Percentiles rank a stretch among this genome's conserved stretches.
Evolutionary conservation across 495 filamentous ascomycete genomes (phyloP).

Genomic region (Tetracladium setigerum): DNA sequence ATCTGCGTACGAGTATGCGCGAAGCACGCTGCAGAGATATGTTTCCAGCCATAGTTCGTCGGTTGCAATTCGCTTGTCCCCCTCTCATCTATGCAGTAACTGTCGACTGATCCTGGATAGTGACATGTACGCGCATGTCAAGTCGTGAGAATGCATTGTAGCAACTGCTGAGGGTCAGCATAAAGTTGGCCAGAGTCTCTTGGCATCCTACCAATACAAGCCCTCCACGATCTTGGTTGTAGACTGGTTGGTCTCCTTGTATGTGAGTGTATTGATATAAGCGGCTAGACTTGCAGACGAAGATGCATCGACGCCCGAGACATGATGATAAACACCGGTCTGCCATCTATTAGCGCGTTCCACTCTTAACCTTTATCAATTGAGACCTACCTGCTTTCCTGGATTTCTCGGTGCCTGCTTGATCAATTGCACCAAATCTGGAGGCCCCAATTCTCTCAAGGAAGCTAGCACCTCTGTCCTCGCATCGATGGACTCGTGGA

Average conservation of each 20-base stretch:
- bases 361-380: background rate
- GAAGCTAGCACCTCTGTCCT: constrained; percentile 78
- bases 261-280: constrained; percentile 96
- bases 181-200: background rate
- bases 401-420: constrained; percentile 68
- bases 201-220: constrained; percentile 69
- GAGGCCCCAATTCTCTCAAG: constrained; percentile 87
- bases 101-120: constrained; percentile 89
- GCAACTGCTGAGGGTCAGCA: constrained; percentile 49
- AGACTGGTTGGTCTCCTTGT: constrained; percentile 68
- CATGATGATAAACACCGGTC: constrained; percentile 95
- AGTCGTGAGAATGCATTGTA: constrained; percentile 99
- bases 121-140: constrained; percentile 97
- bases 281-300: constrained; percentile 94
- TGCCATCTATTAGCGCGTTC: constrained; percentile 26
- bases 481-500: constrained; percentile 81
- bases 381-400: constrained; percentile 51
- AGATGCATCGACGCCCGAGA: constrained; percentile 93
- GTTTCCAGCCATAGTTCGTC: constrained; percentile 96
- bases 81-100: constrained; percentile 92
- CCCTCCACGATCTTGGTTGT: constrained; percentile 87
- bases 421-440: constrained; percentile 89
- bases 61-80: constrained; percentile 84
- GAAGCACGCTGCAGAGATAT: constrained; percentile 85
- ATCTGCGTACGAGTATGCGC: constrained; percentile 94